Conservation (phyloP, 768 basidiomycete genomes). For the Termitomyces sp. region DNA sequence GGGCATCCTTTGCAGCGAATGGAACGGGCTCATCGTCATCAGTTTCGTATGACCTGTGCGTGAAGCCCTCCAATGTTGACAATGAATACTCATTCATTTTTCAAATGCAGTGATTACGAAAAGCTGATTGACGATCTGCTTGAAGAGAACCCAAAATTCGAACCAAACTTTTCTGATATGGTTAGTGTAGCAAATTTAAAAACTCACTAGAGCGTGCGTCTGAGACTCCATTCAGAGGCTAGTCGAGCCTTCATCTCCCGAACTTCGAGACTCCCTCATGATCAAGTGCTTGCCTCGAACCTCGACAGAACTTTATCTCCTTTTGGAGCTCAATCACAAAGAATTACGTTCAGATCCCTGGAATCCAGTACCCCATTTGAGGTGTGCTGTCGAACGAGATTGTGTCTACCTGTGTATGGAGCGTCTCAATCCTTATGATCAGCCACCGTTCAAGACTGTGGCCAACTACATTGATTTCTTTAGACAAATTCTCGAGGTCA, state of each 20-base stretch:
- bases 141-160: slow-evolving; percentile 18
- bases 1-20: slow-evolving; percentile 34
- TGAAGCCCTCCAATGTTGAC: not conserved
- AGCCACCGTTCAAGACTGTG: slow-evolving; percentile 42
- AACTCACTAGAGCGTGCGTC: not conserved
- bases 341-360: slow-evolving; percentile 47
- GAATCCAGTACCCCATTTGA: slow-evolving; percentile 49
- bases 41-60: slow-evolving; percentile 26
- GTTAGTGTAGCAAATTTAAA: slow-evolving; percentile 8
- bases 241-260: slow-evolving; percentile 24
- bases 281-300: slow-evolving; percentile 33
- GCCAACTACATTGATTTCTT: slow-evolving; percentile 50
- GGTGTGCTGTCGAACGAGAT: slow-evolving; percentile 40
- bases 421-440: slow-evolving; percentile 38
- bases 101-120: slow-evolving; percentile 26
- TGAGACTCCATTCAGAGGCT: slow-evolving; percentile 22
- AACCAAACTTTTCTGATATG: slow-evolving; percentile 18
- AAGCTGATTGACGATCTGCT: slow-evolving; percentile 27
- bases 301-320: slow-evolving; percentile 35
- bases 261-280: slow-evolving; percentile 31
- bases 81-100: not conserved
- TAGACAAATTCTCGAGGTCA: slow-evolving; percentile 46
- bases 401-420: slow-evolving; percentile 42
- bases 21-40: slow-evolving; percentile 26
- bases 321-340: slow-evolving; percentile 40